These are phyloP conservation scores for Stephanodiscus minutulus DNA, from an alignment of 108 stramenopile genomes.

Conservation along the genomic window DNA sequence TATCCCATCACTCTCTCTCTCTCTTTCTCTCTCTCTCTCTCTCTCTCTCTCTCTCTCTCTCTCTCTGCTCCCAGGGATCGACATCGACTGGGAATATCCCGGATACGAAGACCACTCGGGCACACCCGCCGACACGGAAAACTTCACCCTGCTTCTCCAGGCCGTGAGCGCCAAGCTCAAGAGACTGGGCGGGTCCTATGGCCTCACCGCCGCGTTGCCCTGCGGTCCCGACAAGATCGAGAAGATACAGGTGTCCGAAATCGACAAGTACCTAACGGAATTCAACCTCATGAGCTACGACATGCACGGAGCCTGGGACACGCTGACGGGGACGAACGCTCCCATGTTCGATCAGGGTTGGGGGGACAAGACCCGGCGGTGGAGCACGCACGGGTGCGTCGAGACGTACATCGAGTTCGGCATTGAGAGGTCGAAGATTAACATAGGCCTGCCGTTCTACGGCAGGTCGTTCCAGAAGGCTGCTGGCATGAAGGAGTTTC, in stretches of 20 bases:
- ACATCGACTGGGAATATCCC: conserved; percentile 43
- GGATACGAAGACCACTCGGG: conserved; percentile 41
- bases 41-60: background rate
- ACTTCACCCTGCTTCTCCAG: conserved; percentile 34
- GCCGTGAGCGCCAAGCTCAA: conserved; percentile 33
- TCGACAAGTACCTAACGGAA: conserved; percentile 26
- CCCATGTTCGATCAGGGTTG: conserved; percentile 48
- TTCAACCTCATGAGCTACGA: conserved; percentile 43
- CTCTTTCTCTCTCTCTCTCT: background rate
- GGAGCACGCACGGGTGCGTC: conserved; percentile 39
- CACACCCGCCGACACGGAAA: conserved; percentile 42
- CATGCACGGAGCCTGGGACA: conserved; percentile 45
- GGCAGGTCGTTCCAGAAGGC: conserved; percentile 35
- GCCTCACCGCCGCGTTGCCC: conserved; percentile 39
- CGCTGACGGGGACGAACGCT: conserved; percentile 35
- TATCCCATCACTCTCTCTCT: background rate
- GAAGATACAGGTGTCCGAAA: conserved; percentile 26
- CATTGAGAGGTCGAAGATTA: conserved; percentile 22
- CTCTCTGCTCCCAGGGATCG: conserved; percentile 15
- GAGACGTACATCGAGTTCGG: conserved; percentile 16
- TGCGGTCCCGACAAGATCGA: conserved; percentile 42
- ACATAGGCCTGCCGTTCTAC: conserved; percentile 42
- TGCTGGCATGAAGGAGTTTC: conserved; percentile 46
- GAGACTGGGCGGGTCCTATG: conserved; percentile 6
- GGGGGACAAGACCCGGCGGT: conserved; percentile 21